Evolutionary conservation across 129 eudicot genomes (phyloP).

Genomic region (Artemisia tridentata): DNA sequence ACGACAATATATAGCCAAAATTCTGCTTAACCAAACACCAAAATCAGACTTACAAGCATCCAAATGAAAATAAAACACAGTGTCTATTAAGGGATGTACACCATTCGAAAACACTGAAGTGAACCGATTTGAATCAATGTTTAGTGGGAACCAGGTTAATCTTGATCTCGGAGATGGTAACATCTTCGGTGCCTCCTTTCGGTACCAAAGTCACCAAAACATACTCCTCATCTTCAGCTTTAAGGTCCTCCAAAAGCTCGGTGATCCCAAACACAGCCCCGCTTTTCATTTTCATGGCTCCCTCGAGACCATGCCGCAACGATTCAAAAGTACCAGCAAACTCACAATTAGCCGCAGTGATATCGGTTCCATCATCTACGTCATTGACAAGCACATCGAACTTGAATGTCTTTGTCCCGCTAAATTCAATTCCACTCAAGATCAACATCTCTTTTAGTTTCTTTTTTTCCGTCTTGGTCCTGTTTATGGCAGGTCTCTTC

Average conservation of each 20-base stretch:
- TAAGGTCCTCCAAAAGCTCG: conserved; percentile 8
- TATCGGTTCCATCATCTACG: background rate
- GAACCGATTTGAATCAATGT: no score
- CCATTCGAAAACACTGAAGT: no score
- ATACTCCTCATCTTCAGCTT: no score
- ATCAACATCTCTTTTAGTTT: background rate
- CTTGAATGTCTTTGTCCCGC: background rate
- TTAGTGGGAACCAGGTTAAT: no score
- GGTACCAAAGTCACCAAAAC: no score
- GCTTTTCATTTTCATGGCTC: background rate
- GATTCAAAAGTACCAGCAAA: conserved; percentile 11
- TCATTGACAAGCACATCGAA: conserved; percentile 8
- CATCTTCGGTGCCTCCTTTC: no score
- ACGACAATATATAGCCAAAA: no score
- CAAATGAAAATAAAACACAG: no score
- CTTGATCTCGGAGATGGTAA: no score
- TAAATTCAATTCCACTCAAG: background rate
- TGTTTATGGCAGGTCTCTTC: background rate
- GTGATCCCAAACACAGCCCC: conserved; percentile 17
- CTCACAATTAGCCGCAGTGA: background rate
- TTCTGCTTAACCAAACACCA: no score
- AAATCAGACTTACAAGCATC: no score
- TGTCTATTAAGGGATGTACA: no score
- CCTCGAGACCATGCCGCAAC: background rate
- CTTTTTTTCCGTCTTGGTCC: conserved; percentile 8